Evolutionary conservation across 768 basidiomycete genomes (phyloP), one percentile per base, ranked within the genome.

Genomic region (Lenzites betulinus): DNA sequence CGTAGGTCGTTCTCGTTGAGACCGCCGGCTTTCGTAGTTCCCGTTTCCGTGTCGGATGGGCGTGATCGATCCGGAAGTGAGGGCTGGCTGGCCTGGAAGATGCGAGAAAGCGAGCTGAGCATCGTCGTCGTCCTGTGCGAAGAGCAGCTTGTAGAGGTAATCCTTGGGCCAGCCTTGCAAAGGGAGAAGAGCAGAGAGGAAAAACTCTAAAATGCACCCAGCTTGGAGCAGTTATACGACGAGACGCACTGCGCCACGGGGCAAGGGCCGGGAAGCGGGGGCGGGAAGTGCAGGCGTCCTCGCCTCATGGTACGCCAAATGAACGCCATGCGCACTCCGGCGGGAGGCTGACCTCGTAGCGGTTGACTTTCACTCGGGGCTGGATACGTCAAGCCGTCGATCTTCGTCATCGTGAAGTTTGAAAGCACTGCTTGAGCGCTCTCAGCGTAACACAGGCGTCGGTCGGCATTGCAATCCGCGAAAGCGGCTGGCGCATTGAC

Each of bases 31-130:
- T 33, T 50, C 16, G 18, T 7, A 3, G 22, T 23, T 30, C 47
- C 43, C 25, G 41, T 30, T 42, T 58, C 56, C 11, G 51, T 23
- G 36, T 48, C 49, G 15, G 41, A 43, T 2, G 36, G 52, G 38
- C 59, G 58, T 15, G 52, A 51, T 26, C 54, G 58, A 13, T 64
- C 57, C 39, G 42, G 13, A 18, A 50, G 39, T 8, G 49, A 54
- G 33, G 50, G n/a, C 3, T 56, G 43, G 28, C 62, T 53, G 25
- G 66, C 43, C 42, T 59, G 60, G 39, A 66, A 64, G 9, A 64
- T 50, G 36, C 66, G 62, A 7, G 60, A 56, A 35, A 66, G 51
- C 2, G 66, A 48, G 55, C 60, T 59, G 44, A 66, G 57, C 66
- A 66, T 64, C 43, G 41, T 23, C 43, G 41, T 23, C 38, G 38